Evolutionary conservation across 345 rosid species (phyloP).

Genomic region (Linum tenue): DNA sequence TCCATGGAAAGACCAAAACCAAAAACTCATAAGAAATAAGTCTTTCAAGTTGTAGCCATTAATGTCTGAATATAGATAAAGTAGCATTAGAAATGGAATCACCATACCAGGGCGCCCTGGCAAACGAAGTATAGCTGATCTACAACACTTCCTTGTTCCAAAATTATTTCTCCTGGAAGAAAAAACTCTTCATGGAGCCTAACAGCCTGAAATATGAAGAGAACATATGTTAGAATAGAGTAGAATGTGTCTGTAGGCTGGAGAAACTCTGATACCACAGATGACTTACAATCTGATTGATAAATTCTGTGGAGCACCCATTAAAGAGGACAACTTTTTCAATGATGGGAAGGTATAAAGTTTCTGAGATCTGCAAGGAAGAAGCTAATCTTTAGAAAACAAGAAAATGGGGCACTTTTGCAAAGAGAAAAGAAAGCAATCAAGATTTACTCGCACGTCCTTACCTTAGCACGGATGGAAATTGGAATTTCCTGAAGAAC

Average conservation of each 20-base stretch:
- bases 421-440: not conserved
- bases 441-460: not conserved
- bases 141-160: constrained; percentile 81
- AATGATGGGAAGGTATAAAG: constrained; percentile 50
- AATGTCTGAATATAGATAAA: not conserved
- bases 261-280: constrained; percentile 1
- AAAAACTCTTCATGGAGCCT: constrained; percentile 92
- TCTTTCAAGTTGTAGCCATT: not conserved
- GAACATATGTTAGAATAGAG: not conserved
- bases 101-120: constrained; percentile 67
- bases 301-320: constrained; percentile 76
- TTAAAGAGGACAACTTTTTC: constrained; percentile 50
- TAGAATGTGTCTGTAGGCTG: not conserved
- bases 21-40: not conserved
- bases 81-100: constrained; percentile 3
- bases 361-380: constrained; percentile 55
- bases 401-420: constrained; percentile 8
- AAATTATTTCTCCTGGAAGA: constrained; percentile 90
- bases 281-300: constrained; percentile 72
- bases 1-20: not conserved
- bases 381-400: constrained; percentile 5
- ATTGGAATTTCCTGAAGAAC: constrained; percentile 78
- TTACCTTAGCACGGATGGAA: constrained; percentile 89
- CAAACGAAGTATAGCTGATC: constrained; percentile 93
- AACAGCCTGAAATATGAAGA: constrained; percentile 38